Conservation (phyloP, 2,329 filamentous ascomycete genomes). For the Fusarium sp. region DNA sequence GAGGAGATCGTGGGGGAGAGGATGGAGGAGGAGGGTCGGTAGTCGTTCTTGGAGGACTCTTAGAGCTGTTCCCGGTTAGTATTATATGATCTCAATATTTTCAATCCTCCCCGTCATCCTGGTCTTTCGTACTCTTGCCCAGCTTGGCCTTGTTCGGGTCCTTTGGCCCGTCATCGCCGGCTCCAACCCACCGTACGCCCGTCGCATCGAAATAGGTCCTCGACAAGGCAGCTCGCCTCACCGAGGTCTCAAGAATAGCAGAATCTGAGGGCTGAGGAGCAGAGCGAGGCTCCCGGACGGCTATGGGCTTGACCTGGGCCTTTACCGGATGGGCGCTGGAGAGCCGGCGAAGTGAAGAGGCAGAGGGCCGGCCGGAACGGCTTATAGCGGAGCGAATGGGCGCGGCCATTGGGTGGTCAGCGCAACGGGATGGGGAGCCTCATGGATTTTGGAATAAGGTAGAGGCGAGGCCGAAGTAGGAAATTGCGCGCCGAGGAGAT, state of each 20-base stretch:
- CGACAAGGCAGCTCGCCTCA: conserved; percentile 34
- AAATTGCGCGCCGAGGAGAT: neutral
- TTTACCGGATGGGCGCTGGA: conserved; percentile 48
- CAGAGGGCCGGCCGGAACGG: conserved; percentile 41
- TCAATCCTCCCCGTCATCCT: neutral
- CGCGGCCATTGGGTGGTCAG: conserved; percentile 52
- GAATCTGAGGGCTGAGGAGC: conserved; percentile 13
- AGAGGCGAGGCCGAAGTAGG: neutral
- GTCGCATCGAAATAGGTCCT: conserved; percentile 51
- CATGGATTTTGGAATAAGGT: conserved; percentile 34
- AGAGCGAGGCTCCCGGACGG: conserved; percentile 21
- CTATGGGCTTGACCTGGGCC: conserved; percentile 46
- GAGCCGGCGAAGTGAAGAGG: conserved; percentile 43
- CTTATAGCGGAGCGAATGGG: conserved; percentile 46
- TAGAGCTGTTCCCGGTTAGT: conserved; percentile 60
- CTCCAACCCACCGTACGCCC: conserved; percentile 44
- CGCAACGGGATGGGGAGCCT: conserved; percentile 36
- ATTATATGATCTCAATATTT: neutral
- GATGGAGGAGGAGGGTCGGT: conserved; percentile 75
- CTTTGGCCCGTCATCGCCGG: conserved; percentile 52
- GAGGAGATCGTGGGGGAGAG: conserved; percentile 80
- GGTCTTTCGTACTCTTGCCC: conserved; percentile 66
- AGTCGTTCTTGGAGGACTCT: conserved; percentile 74
- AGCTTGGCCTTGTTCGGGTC: conserved; percentile 73
- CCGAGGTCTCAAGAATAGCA: conserved; percentile 10